Percentiles rank a stretch among this genome's conserved stretches.
Conservation (phyloP, 2,329 filamentous ascomycete species). For the Fusarium sarcochroum region DNA sequence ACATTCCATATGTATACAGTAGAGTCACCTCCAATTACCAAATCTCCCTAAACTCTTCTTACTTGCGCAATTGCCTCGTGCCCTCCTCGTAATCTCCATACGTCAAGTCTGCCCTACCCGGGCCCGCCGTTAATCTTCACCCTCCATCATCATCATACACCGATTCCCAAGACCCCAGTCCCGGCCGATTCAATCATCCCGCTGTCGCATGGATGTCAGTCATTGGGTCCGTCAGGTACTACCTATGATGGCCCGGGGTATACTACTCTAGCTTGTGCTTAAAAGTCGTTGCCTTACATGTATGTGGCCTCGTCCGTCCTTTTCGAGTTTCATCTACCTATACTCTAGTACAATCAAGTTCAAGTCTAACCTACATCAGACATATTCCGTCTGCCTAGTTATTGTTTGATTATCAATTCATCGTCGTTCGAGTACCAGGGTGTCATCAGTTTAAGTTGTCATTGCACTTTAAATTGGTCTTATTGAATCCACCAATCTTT, state of each 20-base stretch:
- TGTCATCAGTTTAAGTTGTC: constrained; percentile 5
- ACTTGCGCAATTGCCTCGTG: constrained; percentile 32
- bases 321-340: constrained; percentile 24
- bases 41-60: constrained; percentile 12
- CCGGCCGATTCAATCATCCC: constrained; percentile 44
- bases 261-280: constrained; percentile 3
- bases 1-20: constrained; percentile 1
- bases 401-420: constrained; percentile 5
- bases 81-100: constrained; percentile 44
- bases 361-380: constrained; percentile 12
- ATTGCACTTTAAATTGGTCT: background rate
- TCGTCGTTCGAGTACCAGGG: constrained; percentile 2
- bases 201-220: constrained; percentile 42
- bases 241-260: constrained; percentile 31
- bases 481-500: constrained; percentile 6
- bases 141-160: constrained; percentile 25
- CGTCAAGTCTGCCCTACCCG: constrained; percentile 47
- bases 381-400: constrained; percentile 20
- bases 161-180: constrained; percentile 34
- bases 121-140: constrained; percentile 17
- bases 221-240: constrained; percentile 36
- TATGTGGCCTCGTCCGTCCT: constrained; percentile 40
- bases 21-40: constrained; percentile 24
- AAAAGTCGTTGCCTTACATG: constrained; percentile 41
- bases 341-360: constrained; percentile 20